These are phyloP conservation scores for Talaromyces amestolkiae DNA, from an alignment of 2,329 filamentous ascomycete species.

Conservation along the genomic window DNA sequence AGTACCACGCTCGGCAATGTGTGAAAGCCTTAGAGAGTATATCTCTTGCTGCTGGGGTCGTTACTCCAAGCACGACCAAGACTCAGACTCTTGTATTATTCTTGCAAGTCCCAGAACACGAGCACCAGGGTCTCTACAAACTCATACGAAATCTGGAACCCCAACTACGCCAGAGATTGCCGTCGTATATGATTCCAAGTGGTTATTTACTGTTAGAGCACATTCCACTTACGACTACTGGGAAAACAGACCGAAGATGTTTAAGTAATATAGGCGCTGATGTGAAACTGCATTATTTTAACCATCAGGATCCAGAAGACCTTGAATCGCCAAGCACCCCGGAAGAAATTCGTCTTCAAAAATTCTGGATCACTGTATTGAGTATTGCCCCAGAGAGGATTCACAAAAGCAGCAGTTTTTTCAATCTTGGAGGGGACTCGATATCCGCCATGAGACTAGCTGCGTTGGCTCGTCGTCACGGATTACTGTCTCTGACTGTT, in stretches of 20 bases:
- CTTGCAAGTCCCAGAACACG: neutral
- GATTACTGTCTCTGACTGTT: neutral
- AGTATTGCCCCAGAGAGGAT: neutral
- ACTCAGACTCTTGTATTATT: neutral
- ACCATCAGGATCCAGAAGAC: conserved; percentile 8
- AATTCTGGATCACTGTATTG: conserved; percentile 3
- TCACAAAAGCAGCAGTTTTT: neutral
- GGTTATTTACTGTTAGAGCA: conserved; percentile 16
- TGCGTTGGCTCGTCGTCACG: neutral
- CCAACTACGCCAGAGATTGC: conserved; percentile 11
- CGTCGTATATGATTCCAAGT: conserved; percentile 27
- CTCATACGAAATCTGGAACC: neutral
- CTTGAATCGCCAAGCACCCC: neutral
- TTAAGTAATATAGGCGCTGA: neutral
- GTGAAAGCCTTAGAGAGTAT: conserved; percentile 31
- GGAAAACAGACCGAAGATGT: conserved; percentile 11
- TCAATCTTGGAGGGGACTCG: conserved; percentile 9
- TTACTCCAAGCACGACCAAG: neutral
- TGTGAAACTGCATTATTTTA: neutral
- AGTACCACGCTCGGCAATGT: conserved; percentile 31
- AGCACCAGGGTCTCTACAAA: neutral
- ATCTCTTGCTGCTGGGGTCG: neutral
- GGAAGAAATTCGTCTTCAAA: conserved; percentile 4
- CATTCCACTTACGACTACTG: conserved; percentile 6
- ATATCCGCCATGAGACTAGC: conserved; percentile 10